Base-by-base conservation (phyloP, 2,329 filamentous ascomycete genomes). In the Alternaria burnsii region DNA sequence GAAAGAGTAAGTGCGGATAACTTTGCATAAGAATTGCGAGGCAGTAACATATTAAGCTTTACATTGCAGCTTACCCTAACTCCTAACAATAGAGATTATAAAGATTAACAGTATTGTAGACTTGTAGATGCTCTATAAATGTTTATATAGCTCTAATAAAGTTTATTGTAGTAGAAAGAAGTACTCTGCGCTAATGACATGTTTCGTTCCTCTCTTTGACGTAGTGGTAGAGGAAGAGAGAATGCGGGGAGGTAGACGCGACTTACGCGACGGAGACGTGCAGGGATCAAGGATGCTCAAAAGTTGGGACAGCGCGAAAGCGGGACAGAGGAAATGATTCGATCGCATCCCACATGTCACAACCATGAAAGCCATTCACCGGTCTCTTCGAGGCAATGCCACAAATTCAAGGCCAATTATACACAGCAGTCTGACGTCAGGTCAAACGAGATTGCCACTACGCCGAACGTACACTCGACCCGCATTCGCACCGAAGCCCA, bases 401-500 rank as follows among this genome's bases (percentile, higher is more conserved):
- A 46, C 55, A 9, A 60, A 59, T 44, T 59, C 63, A n/a, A 55
- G 48, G 51, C 62, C 43, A 7, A 34, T 58, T 5, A 55, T 65
- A 22, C 50, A 61, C 26, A 28, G 16, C 26, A 16, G 7, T 16
- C 40, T 32, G n/a, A 28, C 50, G 40, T 26, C 41, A 16, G n/a
- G 44, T 28, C 66, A 55, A 14, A 30, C 63, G 16, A 64, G 28
- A 73, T 74, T 66, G 77, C 77, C 60, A 78, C 78, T 79, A 76
- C 48, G 78, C 71, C 57, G 82, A 75, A 57, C 64, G 22, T 83
- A 81, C 63, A 79, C 79, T 4, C 85, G 89, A 40, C 91, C 91
- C 5, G 84, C 90, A 2, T 89, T 86, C 53, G 93, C 92, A 14
- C 93, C 93, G 11, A 94, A 92, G 76, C 88, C 92, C 26, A 86